Conservation (phyloP, 2,329 filamentous ascomycete genomes). For the Sarocladium kiliense region DNA sequence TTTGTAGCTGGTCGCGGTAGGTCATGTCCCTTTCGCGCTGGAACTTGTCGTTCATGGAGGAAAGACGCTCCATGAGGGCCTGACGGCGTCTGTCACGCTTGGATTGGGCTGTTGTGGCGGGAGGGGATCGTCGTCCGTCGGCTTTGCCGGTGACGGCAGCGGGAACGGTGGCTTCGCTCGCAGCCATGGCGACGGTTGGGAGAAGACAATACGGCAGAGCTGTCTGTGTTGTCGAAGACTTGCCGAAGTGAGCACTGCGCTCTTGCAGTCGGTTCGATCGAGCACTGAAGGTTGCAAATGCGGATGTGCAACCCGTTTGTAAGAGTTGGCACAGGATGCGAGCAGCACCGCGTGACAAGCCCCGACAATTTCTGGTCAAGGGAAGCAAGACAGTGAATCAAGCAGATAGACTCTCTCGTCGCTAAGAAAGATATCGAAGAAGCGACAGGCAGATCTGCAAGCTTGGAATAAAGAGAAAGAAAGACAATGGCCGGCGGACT, state of each 20-base stretch:
- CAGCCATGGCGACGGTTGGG: constrained; percentile 27
- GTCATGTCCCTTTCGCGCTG: constrained; percentile 74
- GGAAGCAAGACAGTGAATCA: neutral
- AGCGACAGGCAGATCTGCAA: neutral
- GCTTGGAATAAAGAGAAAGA: neutral
- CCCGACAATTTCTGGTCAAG: neutral
- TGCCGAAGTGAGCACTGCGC: no score
- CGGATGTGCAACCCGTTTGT: constrained; percentile 9
- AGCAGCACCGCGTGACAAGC: neutral
- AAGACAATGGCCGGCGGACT: neutral
- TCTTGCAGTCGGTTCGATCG: neutral
- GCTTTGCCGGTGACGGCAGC: constrained; percentile 25
- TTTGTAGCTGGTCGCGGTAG: constrained; percentile 85
- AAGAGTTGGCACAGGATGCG: constrained; percentile 11
- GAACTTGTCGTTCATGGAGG: constrained; percentile 71
- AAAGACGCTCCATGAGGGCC: constrained; percentile 73
- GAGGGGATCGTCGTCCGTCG: constrained; percentile 29
- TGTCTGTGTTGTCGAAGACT: neutral
- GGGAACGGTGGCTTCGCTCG: constrained; percentile 30
- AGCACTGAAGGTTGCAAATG: neutral
- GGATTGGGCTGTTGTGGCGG: constrained; percentile 44
- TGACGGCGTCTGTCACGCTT: constrained; percentile 90
- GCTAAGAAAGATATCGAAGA: neutral
- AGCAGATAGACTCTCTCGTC: no score
- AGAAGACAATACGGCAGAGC: neutral